Base-by-base conservation (phyloP, 192 early-diverging fungal species). In the Funneliformis geosporum region DNA sequence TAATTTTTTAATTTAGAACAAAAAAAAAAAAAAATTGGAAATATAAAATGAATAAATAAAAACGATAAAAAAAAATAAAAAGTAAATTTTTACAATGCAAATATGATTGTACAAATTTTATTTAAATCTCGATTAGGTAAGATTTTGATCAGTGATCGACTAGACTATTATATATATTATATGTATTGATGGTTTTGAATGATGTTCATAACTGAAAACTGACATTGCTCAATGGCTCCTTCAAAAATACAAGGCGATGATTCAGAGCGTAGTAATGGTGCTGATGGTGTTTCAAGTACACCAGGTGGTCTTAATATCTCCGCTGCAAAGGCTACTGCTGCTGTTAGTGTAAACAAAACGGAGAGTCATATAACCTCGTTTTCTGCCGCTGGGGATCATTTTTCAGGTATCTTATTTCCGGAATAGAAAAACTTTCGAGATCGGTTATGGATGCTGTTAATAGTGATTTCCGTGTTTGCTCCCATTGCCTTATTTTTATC, bases 341-440 rank as follows among this genome's bases (percentile, higher is more conserved):
- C 73, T 21, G 73, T 75, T 61, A 75, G n/a, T n/a, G 21, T 27
- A 38, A 16, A 39, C 21, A 59, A 61, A 75, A 61, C 25, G 5
- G 73, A 75, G 12, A 60, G 25, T 59, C 55, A 25, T 55, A 33
- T 66, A 66, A 55, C 21, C 38, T 14, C 25, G 5, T 46, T 50
- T 23, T 2, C 44, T 33, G 27, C 12, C 5, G 69, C 39, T 55
- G 28, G 38, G 18, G 73, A 75, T 28, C 28, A 25, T 16, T 23
- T 40, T 75, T 40, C 47, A 23, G 73, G 73, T 75, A 75, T 16
- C 27, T 71, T 9, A 27, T 14, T 71, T 71, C 16, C 11, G 44
- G 0, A 25, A 6, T 28, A 10, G 21, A 66, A 66, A 5, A 8
- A 5, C 25, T 42, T 7, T 0, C 39, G 9, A 5, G 39, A 18